Conservation (phyloP, 2,329 filamentous ascomycete genomes). For the Ascochyta lentis region DNA sequence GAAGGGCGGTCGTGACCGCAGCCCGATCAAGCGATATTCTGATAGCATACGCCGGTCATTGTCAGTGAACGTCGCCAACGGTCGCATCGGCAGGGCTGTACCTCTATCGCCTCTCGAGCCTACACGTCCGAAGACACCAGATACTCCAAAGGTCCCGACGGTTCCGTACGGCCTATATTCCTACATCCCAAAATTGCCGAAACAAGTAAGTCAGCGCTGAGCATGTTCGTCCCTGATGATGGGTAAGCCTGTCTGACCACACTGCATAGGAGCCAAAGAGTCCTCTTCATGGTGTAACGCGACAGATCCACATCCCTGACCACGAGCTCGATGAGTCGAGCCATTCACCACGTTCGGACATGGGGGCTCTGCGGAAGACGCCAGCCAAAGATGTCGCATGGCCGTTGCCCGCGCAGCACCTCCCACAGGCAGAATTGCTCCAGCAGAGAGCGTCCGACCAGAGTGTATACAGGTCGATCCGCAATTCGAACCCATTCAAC, state of each 20-base stretch:
- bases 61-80: slow-evolving; percentile 16
- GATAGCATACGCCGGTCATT: slow-evolving; percentile 27
- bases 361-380: not conserved
- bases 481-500: slow-evolving; percentile 24
- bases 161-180: slow-evolving; percentile 4
- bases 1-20: slow-evolving; percentile 6
- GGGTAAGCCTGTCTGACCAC: not conserved
- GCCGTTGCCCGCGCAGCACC: not conserved
- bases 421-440: slow-evolving; percentile 12
- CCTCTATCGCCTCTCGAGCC: slow-evolving; percentile 1
- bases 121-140: not conserved
- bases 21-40: slow-evolving; percentile 30
- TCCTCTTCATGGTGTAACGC: slow-evolving; percentile 32
- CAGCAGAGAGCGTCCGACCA: slow-evolving; percentile 20
- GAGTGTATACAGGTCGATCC: slow-evolving; percentile 24
- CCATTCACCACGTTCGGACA: too few relatives aligned
- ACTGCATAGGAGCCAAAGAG: slow-evolving; percentile 22
- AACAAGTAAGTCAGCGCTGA: slow-evolving; percentile 5
- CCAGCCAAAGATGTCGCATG: not conserved
- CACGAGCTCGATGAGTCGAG: not conserved
- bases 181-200: slow-evolving; percentile 5
- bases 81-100: not conserved
- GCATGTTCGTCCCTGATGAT: not conserved
- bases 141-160: not conserved
- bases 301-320: slow-evolving; percentile 21